Evolutionary conservation across 441 rosid species (phyloP), one percentile per base, ranked within the genome.

Genomic region (Adansonia madagascariensis): DNA sequence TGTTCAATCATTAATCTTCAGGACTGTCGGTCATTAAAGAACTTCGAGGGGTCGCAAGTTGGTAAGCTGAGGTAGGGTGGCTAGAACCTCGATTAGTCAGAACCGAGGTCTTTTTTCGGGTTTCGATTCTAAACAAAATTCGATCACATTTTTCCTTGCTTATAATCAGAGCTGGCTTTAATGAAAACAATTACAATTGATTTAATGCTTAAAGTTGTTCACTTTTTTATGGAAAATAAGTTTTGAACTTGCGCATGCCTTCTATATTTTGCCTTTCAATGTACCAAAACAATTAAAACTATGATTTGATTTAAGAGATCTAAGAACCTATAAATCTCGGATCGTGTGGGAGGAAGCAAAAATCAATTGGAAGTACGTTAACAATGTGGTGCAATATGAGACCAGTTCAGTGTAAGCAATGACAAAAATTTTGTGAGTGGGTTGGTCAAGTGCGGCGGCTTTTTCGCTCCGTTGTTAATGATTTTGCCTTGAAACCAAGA

Each of bases 371-470:
- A 15, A 9, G 50, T 47, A 10, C 14, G 49, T 44, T 44, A 44
- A 44, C 11, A 8, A 8, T 44, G 49, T 44, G 18, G 3, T 14
- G 11, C 14, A 2, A 11, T 2, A 14, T 15, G 17, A 55, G 59
- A 6, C 59, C 20, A 15, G 8, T 20, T 57, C n/a, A 12, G 6
- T 0, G 53, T 8, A 20, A 4, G 24, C 15, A n/a, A 7, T 18
- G 12, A 6, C 27, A 31, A 6, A 14, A 14, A 39, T 7, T 18
- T 2, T 50, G 3, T 14, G 7, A 39, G 57, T 50, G 75, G 71
- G 71, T 60, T 41, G 71, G 78, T 79, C 78, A 75, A 75, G 35
- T 50, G 9, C 31, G 81, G 47, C 2, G 70, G 75, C 75, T 20
- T 68, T 59, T 35, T 59, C 59, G 17, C 49, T 59, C 8, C 27